These are phyloP conservation scores for Theobroma grandiflorum DNA, from an alignment of 441 rosid species.

Conservation along the genomic window DNA sequence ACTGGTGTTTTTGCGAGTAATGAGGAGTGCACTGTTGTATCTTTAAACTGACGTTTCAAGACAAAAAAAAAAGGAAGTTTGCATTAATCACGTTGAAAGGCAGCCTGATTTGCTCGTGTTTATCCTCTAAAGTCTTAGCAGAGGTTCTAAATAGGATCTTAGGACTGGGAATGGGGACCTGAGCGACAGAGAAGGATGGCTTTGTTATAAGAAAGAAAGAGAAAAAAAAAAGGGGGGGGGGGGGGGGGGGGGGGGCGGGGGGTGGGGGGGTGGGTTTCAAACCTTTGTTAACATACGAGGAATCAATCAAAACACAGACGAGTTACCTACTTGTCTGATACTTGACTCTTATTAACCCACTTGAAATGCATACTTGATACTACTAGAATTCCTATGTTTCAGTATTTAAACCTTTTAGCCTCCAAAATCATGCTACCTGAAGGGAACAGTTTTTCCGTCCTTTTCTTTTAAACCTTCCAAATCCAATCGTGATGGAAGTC, in stretches of 20 bases:
- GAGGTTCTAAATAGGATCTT: neutral
- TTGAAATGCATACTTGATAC: neutral
- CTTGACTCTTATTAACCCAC: too few species aligned
- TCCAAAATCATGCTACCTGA: neutral
- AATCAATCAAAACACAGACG: neutral
- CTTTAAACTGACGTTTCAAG: neutral
- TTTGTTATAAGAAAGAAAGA: neutral
- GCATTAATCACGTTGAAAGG: neutral
- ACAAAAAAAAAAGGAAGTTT: neutral
- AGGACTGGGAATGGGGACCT: neutral
- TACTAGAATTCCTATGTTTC: neutral
- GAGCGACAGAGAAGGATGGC: neutral
- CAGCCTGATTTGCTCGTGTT: neutral
- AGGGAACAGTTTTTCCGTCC: neutral
- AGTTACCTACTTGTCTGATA: neutral
- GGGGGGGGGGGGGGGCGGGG: neutral
- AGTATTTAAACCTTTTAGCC: neutral
- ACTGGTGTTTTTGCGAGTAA: neutral
- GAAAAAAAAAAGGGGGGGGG: neutral
- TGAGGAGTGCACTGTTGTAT: neutral
- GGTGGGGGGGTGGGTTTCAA: neutral
- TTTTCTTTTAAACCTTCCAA: neutral
- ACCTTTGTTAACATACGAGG: neutral
- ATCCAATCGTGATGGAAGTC: neutral
- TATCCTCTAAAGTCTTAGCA: conserved; percentile 4